phyloP scores from a whole-genome alignment of 2,329 filamentous ascomycete species.

The Laburnicola sp. region DNA sequence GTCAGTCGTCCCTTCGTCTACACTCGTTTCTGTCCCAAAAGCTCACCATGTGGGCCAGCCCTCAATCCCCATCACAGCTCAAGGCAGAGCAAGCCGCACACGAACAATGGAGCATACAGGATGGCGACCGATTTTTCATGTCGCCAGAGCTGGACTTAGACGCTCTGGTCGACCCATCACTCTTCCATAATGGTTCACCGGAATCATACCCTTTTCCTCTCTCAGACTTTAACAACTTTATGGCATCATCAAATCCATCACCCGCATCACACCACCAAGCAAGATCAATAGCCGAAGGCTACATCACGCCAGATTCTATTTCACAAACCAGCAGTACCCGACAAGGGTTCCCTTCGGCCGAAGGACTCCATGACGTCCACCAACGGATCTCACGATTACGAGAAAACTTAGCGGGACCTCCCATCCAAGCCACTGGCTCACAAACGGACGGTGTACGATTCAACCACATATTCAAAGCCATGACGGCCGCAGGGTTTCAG shows the following conservation, averaged over 20 bases:
- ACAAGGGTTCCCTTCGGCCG: background rate
- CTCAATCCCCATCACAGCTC: background rate
- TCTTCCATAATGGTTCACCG: background rate
- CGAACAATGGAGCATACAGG: slow-evolving; percentile 6
- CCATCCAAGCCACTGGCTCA: background rate
- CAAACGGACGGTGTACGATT: slow-evolving; percentile 3
- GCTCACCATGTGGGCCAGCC: slow-evolving; percentile 3
- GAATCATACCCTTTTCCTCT: slow-evolving; percentile 3
- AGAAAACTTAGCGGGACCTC: background rate
- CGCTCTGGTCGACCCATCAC: slow-evolving; percentile 4
- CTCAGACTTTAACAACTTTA: slow-evolving; percentile 4
- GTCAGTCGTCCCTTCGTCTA: slow-evolving; percentile 4
- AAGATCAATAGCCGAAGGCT: slow-evolving; percentile 6
- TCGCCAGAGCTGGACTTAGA: slow-evolving; percentile 5
- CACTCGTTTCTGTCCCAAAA: background rate
- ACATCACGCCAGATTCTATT: slow-evolving; percentile 2
- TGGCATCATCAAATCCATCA: slow-evolving; percentile 5
- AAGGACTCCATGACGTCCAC: slow-evolving; percentile 4
- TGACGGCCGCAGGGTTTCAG: slow-evolving; percentile 7
- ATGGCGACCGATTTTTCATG: slow-evolving; percentile 7
- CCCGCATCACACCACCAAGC: slow-evolving; percentile 6
- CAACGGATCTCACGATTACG: slow-evolving; percentile 6
- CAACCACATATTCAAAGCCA: slow-evolving; percentile 12
- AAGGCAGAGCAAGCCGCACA: background rate
- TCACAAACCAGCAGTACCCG: background rate